Evolutionary conservation across 2,329 filamentous ascomycete species (phyloP).

Genomic region (Penicillium freii): DNA sequence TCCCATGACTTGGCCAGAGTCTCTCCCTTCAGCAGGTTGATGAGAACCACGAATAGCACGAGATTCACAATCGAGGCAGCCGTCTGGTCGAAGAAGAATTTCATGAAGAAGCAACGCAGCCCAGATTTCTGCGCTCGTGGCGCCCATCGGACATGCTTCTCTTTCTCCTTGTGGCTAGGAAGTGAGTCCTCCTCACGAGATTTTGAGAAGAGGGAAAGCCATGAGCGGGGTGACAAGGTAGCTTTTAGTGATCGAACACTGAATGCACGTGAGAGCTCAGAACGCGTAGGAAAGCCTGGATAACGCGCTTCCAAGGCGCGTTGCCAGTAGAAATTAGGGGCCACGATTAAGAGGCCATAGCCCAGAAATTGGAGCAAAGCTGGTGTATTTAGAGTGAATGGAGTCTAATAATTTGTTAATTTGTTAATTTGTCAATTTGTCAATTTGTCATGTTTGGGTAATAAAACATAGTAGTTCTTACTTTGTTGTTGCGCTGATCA

Average conservation of each 20-base stretch:
- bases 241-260: conserved; percentile 10
- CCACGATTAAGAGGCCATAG: conserved; percentile 70
- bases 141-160: conserved; percentile 18
- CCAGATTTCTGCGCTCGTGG: conserved; percentile 32
- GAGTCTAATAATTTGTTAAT: conserved; percentile 44
- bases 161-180: conserved; percentile 22
- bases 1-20: conserved; percentile 27
- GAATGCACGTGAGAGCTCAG: conserved; percentile 18
- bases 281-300: conserved; percentile 58
- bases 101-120: conserved; percentile 51
- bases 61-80: conserved; percentile 58
- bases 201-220: conserved; percentile 10
- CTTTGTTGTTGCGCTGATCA: conserved; percentile 36
- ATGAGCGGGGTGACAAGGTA: conserved; percentile 11
- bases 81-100: conserved; percentile 59
- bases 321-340: conserved; percentile 87
- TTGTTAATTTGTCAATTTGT: too few species aligned
- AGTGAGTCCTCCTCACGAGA: conserved; percentile 10
- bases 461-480: conserved; percentile 16
- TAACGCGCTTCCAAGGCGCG: conserved; percentile 71
- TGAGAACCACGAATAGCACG: conserved; percentile 55
- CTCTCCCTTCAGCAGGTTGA: conserved; percentile 46
- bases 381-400: conserved; percentile 62
- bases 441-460: conserved; percentile 1
- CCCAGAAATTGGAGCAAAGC: conserved; percentile 74